Conservation (phyloP, 495 filamentous ascomycete species). For the Hypomontagnella monticulosa region DNA sequence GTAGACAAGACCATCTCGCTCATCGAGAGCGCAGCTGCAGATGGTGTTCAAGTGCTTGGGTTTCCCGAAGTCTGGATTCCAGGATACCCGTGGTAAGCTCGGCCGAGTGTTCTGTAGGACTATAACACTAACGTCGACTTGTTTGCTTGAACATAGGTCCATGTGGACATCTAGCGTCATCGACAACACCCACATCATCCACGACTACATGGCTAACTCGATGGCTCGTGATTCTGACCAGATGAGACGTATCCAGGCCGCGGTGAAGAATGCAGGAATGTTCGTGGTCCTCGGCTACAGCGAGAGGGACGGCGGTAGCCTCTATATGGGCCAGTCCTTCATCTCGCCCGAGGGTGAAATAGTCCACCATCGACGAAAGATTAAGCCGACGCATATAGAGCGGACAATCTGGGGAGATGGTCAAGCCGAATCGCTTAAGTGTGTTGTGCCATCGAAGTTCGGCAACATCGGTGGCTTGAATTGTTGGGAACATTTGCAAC, state of each 20-base stretch:
- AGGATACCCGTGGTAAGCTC: slow-evolving; percentile 65
- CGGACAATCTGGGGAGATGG: slow-evolving; percentile 68
- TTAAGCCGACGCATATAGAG: slow-evolving; percentile 71
- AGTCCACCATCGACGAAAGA: slow-evolving; percentile 59
- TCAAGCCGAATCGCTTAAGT: slow-evolving; percentile 50
- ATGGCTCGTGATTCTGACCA: slow-evolving; percentile 56
- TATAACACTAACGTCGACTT: slow-evolving; percentile 38
- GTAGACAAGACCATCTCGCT: slow-evolving; percentile 63
- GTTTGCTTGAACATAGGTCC: slow-evolving; percentile 40
- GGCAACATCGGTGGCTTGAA: slow-evolving; percentile 60
- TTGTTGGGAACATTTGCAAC: slow-evolving; percentile 70
- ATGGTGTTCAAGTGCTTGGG: slow-evolving; percentile 60
- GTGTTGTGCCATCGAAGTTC: slow-evolving; percentile 56
- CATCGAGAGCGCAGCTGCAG: slow-evolving; percentile 60
- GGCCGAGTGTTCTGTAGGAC: slow-evolving; percentile 42
- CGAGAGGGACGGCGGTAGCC: slow-evolving; percentile 55
- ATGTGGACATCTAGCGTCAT: slow-evolving; percentile 48
- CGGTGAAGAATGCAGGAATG: slow-evolving; percentile 55
- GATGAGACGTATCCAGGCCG: slow-evolving; percentile 57
- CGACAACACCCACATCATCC: slow-evolving; percentile 55
- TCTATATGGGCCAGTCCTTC: slow-evolving; percentile 67
- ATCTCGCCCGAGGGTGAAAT: slow-evolving; percentile 60
- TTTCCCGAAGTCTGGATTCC: slow-evolving; percentile 68
- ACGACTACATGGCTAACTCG: slow-evolving; percentile 62
- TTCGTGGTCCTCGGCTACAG: slow-evolving; percentile 64